These are phyloP conservation scores for Pseudogymnoascus destructans DNA, from an alignment of 2,329 filamentous ascomycete genomes.

Conservation along the genomic window DNA sequence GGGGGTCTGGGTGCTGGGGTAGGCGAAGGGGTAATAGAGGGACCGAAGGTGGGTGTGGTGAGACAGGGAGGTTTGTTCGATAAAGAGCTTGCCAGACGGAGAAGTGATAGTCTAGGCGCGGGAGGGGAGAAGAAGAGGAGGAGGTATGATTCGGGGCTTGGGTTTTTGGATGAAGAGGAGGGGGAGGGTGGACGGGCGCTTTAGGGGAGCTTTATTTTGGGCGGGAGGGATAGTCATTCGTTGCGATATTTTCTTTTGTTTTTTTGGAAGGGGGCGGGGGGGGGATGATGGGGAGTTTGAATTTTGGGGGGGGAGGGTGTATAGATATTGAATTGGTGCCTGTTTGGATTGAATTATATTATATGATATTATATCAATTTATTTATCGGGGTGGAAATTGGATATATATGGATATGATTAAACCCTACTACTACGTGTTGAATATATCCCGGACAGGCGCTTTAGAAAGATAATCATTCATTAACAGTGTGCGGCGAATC, in stretches of 20 bases:
- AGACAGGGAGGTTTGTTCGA: slow-evolving; percentile 18
- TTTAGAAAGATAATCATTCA: no score
- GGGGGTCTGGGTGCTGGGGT: no score
- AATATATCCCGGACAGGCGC: no score
- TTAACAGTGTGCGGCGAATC: no score
- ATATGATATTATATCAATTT: background rate
- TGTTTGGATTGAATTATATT: no score
- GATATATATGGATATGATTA: no score
- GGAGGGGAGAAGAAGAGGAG: slow-evolving; percentile 30
- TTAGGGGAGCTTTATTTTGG: no score
- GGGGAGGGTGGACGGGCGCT: background rate
- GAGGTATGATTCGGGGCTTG: slow-evolving; percentile 41
- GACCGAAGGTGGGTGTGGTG: slow-evolving; percentile 5
- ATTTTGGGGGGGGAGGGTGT: background rate
- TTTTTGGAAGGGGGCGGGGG: no score
- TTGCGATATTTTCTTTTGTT: background rate
- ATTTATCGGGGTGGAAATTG: no score
- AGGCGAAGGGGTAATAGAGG: background rate
- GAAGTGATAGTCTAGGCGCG: background rate
- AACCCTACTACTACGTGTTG: no score
- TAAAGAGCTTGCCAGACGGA: slow-evolving; percentile 11
- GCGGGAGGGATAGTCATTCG: background rate
- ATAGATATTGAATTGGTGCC: background rate
- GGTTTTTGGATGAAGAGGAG: slow-evolving; percentile 37
- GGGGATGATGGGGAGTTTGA: background rate